Evolutionary conservation across 345 rosid species (phyloP).

Genomic region (Salix brachista): DNA sequence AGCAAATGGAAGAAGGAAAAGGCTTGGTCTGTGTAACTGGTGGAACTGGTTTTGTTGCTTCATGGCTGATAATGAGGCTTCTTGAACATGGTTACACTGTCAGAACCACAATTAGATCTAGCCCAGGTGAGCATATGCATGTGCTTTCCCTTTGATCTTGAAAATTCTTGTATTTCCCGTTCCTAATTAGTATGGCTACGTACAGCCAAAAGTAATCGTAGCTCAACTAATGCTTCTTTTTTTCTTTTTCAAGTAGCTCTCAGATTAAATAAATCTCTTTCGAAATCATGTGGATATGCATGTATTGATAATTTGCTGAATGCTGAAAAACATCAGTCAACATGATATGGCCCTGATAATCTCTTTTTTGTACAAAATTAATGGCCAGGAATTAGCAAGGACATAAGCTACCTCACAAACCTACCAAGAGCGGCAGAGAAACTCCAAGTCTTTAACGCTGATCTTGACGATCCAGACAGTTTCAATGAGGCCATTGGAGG

Average conservation of each 20-base stretch:
- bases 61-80: slow-evolving; percentile 15
- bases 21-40: slow-evolving; percentile 19
- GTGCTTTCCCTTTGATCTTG: background rate
- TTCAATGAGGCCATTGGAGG: slow-evolving; percentile 53
- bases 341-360: too few species aligned
- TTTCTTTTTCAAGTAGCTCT: too few species aligned
- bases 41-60: slow-evolving; percentile 5
- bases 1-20: background rate
- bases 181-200: too few species aligned
- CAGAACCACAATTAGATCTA: slow-evolving; percentile 2
- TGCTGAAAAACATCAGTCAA: too few species aligned
- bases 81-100: slow-evolving; percentile 10
- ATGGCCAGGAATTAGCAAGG: slow-evolving; percentile 3
- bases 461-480: slow-evolving; percentile 44
- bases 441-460: slow-evolving; percentile 41
- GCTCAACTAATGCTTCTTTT: too few species aligned
- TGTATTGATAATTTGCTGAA: too few species aligned
- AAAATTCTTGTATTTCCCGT: background rate
- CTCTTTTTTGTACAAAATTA: background rate
- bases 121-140: background rate
- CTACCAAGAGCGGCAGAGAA: slow-evolving; percentile 15
- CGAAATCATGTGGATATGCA: too few species aligned
- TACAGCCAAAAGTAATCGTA: too few species aligned
- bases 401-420: slow-evolving; percentile 19
- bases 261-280: too few species aligned